Evolutionary conservation across 164 flowering plant species (phyloP), one percentile per base, ranked within the genome.

Genomic region (Sextonia rubra): DNA sequence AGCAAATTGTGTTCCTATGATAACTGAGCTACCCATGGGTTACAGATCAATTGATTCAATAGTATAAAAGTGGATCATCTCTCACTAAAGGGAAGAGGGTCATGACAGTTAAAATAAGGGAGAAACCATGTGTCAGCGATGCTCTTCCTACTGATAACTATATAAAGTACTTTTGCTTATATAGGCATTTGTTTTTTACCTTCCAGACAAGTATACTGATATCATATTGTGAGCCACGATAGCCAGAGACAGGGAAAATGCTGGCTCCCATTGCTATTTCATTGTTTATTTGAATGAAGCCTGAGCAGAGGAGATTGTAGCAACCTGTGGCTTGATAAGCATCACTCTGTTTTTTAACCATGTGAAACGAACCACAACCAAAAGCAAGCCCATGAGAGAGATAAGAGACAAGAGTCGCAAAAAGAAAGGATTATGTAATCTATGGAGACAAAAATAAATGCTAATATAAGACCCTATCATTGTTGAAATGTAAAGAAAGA

Each of bases 281-380:
- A 68, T 72, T 89, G 74, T 88, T 90, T 24, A 92, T 91, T 69
- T 94, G 98, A 69, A 94, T 89, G 76, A 94, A 94, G 4, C 98
- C 98, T 2, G 98, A 91, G 81, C 98, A 94, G 24, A 94, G 86
- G 78, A 94, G 83, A 79, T 94, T 94, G 84, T 94, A 94, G 79
- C 98, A 94, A 1, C 98, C 98, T 0, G 97, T 94, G 27, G 92
- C 89, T 80, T 87, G 91, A 74, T 94, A 94, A 2, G 97, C 93
- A 76, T 93, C 98, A 9, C 83, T 87, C 97, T 93, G 86, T 64
- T 37, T 47, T 30, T 37, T 26, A 32, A 32, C 4, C 47, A 72
- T 30, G 12, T 9, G 17, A 14, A 32, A 58, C 30, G 15, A 78
- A 44, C 27, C 20, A 56, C 1, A 7, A 25, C 56, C 61, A 49